These are phyloP conservation scores for Kodamaea laetipori DNA, from an alignment of 805 yeast species.

Conservation along the genomic window DNA sequence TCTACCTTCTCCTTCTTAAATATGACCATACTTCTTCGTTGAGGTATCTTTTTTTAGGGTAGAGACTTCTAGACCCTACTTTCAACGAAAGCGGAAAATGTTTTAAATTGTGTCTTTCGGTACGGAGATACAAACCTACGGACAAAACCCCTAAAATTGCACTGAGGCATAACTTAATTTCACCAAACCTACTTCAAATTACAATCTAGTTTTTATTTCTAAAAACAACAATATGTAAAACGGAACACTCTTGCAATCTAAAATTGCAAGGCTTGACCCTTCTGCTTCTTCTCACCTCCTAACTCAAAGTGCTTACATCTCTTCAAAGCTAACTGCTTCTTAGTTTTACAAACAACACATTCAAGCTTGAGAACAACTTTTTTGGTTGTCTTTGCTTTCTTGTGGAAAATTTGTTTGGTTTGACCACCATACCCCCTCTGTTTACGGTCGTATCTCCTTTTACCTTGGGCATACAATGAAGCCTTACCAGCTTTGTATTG, in stretches of 20 bases:
- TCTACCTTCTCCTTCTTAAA: no score
- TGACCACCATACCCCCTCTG: slow-evolving; percentile 99
- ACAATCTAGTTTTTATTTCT: no score
- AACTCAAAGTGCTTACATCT: slow-evolving; percentile 99
- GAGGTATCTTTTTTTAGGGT: no score
- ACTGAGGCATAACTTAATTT: no score
- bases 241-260: slow-evolving; percentile 39
- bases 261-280: slow-evolving; percentile 99
- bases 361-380: slow-evolving; percentile 99
- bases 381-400: slow-evolving; percentile 99
- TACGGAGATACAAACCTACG: no score
- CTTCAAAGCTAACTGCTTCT: slow-evolving; percentile 96
- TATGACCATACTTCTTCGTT: no score
- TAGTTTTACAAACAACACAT: slow-evolving; percentile 98
- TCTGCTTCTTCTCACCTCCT: slow-evolving; percentile 99
- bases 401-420: slow-evolving; percentile 99
- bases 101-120: no score
- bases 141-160: no score
- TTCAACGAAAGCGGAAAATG: no score
- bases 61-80: no score
- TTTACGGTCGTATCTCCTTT: slow-evolving; percentile 99
- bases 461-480: slow-evolving; percentile 98
- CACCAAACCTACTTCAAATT: no score
- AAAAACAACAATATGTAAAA: no score
- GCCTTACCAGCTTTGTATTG: slow-evolving; percentile 99